These are phyloP conservation scores for Collybia mongolica DNA, from an alignment of 768 basidiomycete species.

Conservation along the genomic window DNA sequence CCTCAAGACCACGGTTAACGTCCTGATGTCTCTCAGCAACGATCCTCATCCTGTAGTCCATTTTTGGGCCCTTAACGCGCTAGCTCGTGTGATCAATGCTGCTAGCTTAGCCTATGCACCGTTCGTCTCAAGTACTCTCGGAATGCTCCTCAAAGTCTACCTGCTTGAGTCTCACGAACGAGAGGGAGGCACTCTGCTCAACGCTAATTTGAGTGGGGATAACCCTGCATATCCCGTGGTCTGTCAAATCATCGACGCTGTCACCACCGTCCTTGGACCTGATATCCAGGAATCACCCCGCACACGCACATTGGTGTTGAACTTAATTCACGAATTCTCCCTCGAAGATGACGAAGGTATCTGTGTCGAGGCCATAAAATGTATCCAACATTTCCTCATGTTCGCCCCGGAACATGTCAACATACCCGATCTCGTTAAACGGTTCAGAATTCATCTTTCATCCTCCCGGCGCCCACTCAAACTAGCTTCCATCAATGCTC, in stretches of 20 bases:
- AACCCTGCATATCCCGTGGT: conserved; percentile 89
- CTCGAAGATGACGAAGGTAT: conserved; percentile 86
- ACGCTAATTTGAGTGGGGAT: conserved; percentile 87
- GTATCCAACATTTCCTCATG: conserved; percentile 96
- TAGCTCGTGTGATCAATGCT: conserved; percentile 85
- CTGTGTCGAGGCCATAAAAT: conserved; percentile 91
- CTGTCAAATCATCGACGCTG: conserved; percentile 89
- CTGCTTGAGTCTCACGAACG: conserved; percentile 88
- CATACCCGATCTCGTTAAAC: conserved; percentile 74
- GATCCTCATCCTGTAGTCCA: conserved; percentile 98
- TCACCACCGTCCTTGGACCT: conserved; percentile 92
- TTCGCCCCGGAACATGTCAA: conserved; percentile 86
- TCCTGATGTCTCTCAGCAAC: conserved; percentile 90
- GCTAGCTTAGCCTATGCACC: conserved; percentile 91
- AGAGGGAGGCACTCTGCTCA: conserved; percentile 82
- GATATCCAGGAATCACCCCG: conserved; percentile 88
- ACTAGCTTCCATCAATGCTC: conserved; percentile 90
- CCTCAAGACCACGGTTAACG: conserved; percentile 92
- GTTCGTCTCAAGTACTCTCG: conserved; percentile 84
- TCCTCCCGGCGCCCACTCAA: conserved; percentile 85
- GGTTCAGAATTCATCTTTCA: conserved; percentile 75
- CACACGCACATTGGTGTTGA: conserved; percentile 78
- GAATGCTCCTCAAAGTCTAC: conserved; percentile 89
- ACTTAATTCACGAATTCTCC: conserved; percentile 83
- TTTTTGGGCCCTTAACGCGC: conserved; percentile 86